phyloP scores from a whole-genome alignment of 768 basidiomycete species.

The Trametopsis cervina region DNA sequence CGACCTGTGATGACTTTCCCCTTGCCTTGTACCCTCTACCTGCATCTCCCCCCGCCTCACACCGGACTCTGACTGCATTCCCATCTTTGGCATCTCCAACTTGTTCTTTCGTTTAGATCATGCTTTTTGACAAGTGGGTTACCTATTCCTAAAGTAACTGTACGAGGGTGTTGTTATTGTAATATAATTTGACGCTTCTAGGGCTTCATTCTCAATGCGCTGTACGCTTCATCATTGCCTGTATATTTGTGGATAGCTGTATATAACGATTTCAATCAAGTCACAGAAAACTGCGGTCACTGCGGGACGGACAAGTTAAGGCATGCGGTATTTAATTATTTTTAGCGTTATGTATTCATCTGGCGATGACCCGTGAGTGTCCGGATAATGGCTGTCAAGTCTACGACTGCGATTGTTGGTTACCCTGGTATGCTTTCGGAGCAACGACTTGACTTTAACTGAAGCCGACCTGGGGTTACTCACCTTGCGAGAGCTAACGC shows the following conservation, averaged over 20 bases:
- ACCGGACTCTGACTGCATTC: background rate
- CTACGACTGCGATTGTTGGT: too few relatives aligned
- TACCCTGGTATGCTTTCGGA: background rate
- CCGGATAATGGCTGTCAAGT: too few relatives aligned
- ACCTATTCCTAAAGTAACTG: background rate
- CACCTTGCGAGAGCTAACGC: constrained; percentile 2
- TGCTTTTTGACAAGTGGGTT: background rate
- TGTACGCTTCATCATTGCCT: too few relatives aligned
- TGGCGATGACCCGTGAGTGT: too few relatives aligned
- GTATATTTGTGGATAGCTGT: too few relatives aligned
- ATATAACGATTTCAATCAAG: too few relatives aligned
- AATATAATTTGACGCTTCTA: background rate
- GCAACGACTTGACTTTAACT: background rate
- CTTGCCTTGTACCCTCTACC: background rate
- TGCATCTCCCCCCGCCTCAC: background rate
- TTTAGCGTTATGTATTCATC: too few relatives aligned
- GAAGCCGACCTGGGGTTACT: background rate
- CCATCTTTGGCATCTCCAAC: background rate
- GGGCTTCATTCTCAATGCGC: too few relatives aligned
- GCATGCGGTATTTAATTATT: too few relatives aligned
- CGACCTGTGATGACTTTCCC: constrained; percentile 3
- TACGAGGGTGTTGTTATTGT: background rate
- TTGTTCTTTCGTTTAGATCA: background rate
- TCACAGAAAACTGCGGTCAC: too few relatives aligned
- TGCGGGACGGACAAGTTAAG: too few relatives aligned